Base-by-base conservation (phyloP, 352 stramenopile genomes). In the Globisporangium viniferum region DNA sequence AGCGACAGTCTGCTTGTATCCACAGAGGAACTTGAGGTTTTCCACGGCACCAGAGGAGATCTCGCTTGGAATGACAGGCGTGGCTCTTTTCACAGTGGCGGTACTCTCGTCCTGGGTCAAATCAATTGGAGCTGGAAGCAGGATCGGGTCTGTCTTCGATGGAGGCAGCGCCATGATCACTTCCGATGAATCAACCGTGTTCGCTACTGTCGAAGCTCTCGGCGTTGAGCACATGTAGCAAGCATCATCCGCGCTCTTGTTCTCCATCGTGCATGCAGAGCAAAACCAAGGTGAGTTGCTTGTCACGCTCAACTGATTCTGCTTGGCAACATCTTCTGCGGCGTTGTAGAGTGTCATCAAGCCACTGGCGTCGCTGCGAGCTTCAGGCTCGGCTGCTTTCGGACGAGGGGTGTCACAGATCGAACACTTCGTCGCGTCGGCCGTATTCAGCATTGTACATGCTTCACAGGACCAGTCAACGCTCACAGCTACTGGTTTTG, bases 241-340 rank as follows among this genome's bases (percentile, higher is more conserved):
- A 6, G 66, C 72, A 39, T 68, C 74, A 69, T 91, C 73, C 0
- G 68, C 35, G 18, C 75, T 69, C 33, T 84, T 77, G 62, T 95
- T 95, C 62, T 89, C 77, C 86, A 95, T 94, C 5, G 88, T 95
- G 59, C 88, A 95, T 3, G 85, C 88, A 27, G 72, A 60, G 64
- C 85, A 93, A 56, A 62, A 72, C 85, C 85, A 93, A 24, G 77
- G 54, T 27, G 58, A 35, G n/a, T 20, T 59, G 46, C 57, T 31
- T 5, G 63, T 29, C 29, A 69, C 51, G 20, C 71, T 41, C 2
- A 77, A 53, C 22, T 77, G 62, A 0, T 68, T 68, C 31, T 74
- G 68, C 31, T 78, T 79, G n/a, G 35, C 71, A 69, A 76, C 72
- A 76, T 82, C 64, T 48, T 89, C 82, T 0, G 82, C 84, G 7